Percentiles rank a stretch among this genome's conserved stretches.
These are phyloP conservation scores for Yamadazyma aaseri DNA, from an alignment of 1,139 yeast species.

Conservation along the genomic window DNA sequence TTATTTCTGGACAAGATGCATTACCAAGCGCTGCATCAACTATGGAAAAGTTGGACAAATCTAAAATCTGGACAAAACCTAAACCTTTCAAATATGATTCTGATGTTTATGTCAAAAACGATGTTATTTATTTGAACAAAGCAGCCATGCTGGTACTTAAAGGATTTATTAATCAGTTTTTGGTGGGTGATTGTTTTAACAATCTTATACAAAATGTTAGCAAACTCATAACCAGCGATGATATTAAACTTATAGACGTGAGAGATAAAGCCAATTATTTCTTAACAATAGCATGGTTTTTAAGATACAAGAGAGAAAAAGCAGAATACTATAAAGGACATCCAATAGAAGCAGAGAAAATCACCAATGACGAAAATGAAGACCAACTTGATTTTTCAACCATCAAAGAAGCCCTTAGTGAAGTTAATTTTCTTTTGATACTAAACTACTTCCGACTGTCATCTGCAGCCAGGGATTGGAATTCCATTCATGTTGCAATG, in stretches of 20 bases:
- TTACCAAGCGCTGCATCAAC: conserved; percentile 46
- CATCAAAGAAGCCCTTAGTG: conserved; percentile 66
- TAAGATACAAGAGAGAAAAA: conserved; percentile 34
- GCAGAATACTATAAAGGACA: conserved; percentile 22
- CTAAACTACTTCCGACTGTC: conserved; percentile 57
- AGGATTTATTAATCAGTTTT: conserved; percentile 52
- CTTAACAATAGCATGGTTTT: conserved; percentile 71
- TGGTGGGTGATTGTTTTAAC: conserved; percentile 76
- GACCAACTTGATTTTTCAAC: conserved; percentile 51
- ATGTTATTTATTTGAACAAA: conserved; percentile 27
- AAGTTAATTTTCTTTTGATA: conserved; percentile 61
- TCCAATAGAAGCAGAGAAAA: conserved; percentile 15
- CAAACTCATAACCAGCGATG: conserved; percentile 39
- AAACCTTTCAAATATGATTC: conserved; percentile 44
- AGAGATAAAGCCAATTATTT: conserved; percentile 51
- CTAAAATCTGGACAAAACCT: conserved; percentile 64
- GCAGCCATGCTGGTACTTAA: conserved; percentile 33
- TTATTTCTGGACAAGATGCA: conserved; percentile 74
- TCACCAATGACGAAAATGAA: conserved; percentile 22
- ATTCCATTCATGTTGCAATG: conserved; percentile 69
- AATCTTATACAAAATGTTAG: conserved; percentile 56
- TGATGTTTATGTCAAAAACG: conserved; percentile 33
- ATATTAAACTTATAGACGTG: conserved; percentile 37
- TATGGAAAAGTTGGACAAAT: conserved; percentile 59
- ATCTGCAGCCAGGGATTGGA: conserved; percentile 49